These are phyloP conservation scores for Schizophyllum amplum DNA, from an alignment of 1,284 basidiomycete genomes.

Conservation along the genomic window DNA sequence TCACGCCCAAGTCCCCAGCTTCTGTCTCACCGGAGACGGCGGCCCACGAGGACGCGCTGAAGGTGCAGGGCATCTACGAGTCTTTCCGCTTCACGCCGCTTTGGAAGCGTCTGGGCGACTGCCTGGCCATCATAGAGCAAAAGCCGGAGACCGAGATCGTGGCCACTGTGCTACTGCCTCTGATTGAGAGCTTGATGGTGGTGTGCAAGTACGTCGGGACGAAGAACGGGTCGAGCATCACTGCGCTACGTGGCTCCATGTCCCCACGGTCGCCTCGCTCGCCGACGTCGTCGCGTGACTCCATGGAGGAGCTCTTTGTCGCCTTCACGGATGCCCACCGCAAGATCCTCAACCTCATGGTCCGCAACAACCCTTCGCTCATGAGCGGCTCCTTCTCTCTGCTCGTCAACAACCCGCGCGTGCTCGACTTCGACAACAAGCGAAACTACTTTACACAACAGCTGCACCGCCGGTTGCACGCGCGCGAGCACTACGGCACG, in stretches of 20 bases:
- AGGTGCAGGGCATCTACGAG: conserved; percentile 80
- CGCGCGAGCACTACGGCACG: conserved; percentile 75
- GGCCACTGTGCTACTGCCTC: conserved; percentile 82
- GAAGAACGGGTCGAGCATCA: conserved; percentile 45
- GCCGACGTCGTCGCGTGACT: conserved; percentile 56
- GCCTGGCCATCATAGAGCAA: conserved; percentile 75
- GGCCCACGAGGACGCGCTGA: conserved; percentile 54
- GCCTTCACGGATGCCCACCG: conserved; percentile 92
- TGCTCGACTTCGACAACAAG: conserved; percentile 99
- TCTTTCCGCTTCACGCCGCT: conserved; percentile 81
- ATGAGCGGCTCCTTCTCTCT: conserved; percentile 99
- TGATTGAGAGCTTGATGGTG: conserved; percentile 96
- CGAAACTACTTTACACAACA: conserved; percentile 98
- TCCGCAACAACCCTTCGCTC: conserved; percentile 93
- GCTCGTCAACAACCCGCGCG: conserved; percentile 91
- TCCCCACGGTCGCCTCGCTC: conserved; percentile 46
- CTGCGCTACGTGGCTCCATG: not conserved
- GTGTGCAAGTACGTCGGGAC: conserved; percentile 91
- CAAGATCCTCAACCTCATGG: conserved; percentile 95
- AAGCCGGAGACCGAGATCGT: conserved; percentile 79
- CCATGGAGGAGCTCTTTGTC: conserved; percentile 86
- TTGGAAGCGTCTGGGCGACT: conserved; percentile 83
- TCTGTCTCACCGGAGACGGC: conserved; percentile 28
- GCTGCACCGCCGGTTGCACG: conserved; percentile 78
- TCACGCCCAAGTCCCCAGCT: conserved; percentile 56